These are phyloP conservation scores for Pyrrhoderma noxium DNA, from an alignment of 1,284 basidiomycete genomes.

Conservation along the genomic window DNA sequence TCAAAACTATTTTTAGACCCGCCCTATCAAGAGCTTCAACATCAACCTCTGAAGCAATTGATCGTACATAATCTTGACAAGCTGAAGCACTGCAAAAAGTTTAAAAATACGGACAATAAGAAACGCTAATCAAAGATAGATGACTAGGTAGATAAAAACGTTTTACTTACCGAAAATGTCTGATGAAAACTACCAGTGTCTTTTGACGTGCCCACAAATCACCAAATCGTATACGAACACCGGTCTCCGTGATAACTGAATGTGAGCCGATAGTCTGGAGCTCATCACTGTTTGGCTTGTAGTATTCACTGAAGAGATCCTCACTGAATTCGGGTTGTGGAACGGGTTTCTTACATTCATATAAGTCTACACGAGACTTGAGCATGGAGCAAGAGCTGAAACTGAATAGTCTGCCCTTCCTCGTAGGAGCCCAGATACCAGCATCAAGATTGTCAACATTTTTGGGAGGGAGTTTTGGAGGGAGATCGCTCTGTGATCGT, in stretches of 20 bases:
- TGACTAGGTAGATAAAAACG: background rate
- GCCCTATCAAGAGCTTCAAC: slow-evolving; percentile 46
- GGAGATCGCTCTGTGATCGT: background rate
- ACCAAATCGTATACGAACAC: slow-evolving; percentile 61
- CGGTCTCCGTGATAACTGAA: slow-evolving; percentile 59
- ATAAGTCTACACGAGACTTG: slow-evolving; percentile 6
- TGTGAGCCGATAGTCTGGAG: slow-evolving; percentile 57
- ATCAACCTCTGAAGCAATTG: slow-evolving; percentile 47
- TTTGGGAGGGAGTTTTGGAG: background rate
- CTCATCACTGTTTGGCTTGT: slow-evolving; percentile 39
- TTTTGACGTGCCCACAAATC: slow-evolving; percentile 58
- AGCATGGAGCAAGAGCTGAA: slow-evolving; percentile 14
- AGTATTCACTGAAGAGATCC: slow-evolving; percentile 10
- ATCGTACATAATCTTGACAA: slow-evolving; percentile 81
- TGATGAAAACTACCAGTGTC: slow-evolving; percentile 69
- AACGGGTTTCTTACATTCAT: slow-evolving; percentile 1
- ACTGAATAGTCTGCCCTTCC: slow-evolving; percentile 12
- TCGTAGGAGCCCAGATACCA: slow-evolving; percentile 6
- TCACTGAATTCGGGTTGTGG: background rate
- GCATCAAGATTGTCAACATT: slow-evolving; percentile 7
- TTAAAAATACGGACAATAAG: slow-evolving; percentile 14
- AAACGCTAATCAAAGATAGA: slow-evolving; percentile 6
- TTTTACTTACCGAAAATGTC: slow-evolving; percentile 58
- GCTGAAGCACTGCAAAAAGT: slow-evolving; percentile 51
- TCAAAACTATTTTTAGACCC: slow-evolving; percentile 57